Conservation (phyloP, 108 stramenopile genomes). For the Fistulifera pelliculosa region DNA sequence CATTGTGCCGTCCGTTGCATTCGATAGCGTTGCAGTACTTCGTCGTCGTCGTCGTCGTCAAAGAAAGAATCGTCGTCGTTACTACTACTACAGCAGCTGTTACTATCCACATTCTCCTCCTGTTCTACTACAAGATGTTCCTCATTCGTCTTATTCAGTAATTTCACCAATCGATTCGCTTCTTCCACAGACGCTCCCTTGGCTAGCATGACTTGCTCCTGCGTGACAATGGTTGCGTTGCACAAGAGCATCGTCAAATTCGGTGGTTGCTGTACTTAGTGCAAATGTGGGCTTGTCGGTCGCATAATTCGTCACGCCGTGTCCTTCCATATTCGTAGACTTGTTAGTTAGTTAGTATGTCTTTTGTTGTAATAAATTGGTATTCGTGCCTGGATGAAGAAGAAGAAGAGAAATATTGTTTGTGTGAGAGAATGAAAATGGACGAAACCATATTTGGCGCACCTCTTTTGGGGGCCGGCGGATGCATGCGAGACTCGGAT, state of each 20-base stretch:
- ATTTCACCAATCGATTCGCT: constrained; percentile 31
- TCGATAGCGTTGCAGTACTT: constrained; percentile 49
- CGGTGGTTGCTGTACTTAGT: constrained; percentile 45
- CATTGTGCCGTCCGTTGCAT: constrained; percentile 41
- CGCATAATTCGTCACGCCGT: constrained; percentile 56
- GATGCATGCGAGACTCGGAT: too few species aligned
- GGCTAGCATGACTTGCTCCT: constrained; percentile 63
- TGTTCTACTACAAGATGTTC: background rate
- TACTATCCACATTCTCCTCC: background rate
- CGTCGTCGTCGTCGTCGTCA: constrained; percentile 29
- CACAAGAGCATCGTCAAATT: constrained; percentile 83
- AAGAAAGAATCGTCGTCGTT: constrained; percentile 10
- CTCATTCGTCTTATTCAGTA: constrained; percentile 15
- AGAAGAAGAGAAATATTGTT: background rate
- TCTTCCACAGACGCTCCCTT: constrained; percentile 59
- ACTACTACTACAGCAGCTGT: background rate
- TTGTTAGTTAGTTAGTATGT: background rate
- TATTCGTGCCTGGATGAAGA: background rate
- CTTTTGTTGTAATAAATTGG: background rate
- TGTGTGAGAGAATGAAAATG: too few species aligned
- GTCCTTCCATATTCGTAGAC: constrained; percentile 34
- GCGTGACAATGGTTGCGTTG: constrained; percentile 47
- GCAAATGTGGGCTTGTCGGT: constrained; percentile 41
- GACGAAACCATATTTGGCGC: too few species aligned
- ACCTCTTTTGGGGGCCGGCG: too few species aligned